phyloP scores from a whole-genome alignment of 768 basidiomycete genomes.

The Obba rivulosa region DNA sequence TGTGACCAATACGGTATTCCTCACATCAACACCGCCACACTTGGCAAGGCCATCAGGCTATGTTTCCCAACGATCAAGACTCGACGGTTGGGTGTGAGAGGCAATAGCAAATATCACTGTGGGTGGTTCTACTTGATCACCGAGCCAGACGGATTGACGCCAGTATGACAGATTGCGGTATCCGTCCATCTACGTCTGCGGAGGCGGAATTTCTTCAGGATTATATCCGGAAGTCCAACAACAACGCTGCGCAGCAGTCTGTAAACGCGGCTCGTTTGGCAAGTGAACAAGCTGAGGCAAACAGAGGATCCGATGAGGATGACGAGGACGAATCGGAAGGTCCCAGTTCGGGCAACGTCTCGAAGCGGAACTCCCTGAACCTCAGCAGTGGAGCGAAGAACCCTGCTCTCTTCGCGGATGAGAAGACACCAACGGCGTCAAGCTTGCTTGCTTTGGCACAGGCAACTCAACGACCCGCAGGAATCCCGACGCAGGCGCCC shows the following conservation, averaged over 20 bases:
- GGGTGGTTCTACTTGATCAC: constrained; percentile 31
- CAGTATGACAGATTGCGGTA: constrained; percentile 70
- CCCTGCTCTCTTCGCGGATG: constrained; percentile 47
- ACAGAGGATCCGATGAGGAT: constrained; percentile 64
- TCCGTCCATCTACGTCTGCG: constrained; percentile 83
- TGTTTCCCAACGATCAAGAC: constrained; percentile 97
- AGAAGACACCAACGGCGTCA: constrained; percentile 84
- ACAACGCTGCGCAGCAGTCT: constrained; percentile 71
- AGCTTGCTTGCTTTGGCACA: constrained; percentile 75
- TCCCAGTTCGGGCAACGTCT: constrained; percentile 50
- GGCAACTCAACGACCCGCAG: constrained; percentile 53
- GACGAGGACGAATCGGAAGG: constrained; percentile 85
- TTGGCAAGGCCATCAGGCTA: constrained; percentile 90
- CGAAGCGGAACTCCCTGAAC: constrained; percentile 71
- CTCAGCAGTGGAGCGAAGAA: constrained; percentile 61
- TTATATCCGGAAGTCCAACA: constrained; percentile 88
- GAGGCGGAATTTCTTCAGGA: constrained; percentile 92
- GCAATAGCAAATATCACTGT: constrained; percentile 98
- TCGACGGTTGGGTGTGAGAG: constrained; percentile 83
- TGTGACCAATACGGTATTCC: constrained; percentile 92
- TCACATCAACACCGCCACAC: constrained; percentile 92
- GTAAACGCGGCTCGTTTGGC: constrained; percentile 70
- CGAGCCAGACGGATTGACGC: constrained; percentile 21
- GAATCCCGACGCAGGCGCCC: constrained; percentile 65
- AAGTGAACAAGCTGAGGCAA: constrained; percentile 62